phyloP scores from a whole-genome alignment of 306 rosid genomes.

The Vachellia collinsii region DNA sequence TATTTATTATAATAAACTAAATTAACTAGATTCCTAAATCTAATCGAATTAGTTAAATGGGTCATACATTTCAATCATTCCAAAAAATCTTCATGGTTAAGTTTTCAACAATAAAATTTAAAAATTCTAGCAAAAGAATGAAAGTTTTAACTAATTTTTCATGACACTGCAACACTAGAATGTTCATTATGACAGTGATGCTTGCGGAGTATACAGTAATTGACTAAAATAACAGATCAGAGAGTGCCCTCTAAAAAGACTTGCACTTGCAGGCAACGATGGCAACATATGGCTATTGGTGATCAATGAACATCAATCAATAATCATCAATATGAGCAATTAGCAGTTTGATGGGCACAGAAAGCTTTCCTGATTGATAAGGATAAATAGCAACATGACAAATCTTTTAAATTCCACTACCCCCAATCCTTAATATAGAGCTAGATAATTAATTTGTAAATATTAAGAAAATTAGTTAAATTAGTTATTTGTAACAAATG shows the following conservation, averaged over 20 bases:
- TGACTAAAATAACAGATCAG: neutral
- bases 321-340: neutral
- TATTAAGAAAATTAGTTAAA: too few species aligned
- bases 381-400: neutral
- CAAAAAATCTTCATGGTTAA: constrained; percentile 1
- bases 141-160: neutral
- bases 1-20: too few species aligned
- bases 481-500: too few species aligned
- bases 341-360: neutral
- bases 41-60: too few species aligned
- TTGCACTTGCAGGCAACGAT: constrained; percentile 11
- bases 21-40: too few species aligned
- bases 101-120: neutral
- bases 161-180: neutral
- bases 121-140: neutral
- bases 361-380: neutral
- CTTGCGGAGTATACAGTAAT: neutral
- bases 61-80: constrained; percentile 3
- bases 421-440: too few species aligned
- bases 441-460: too few species aligned
- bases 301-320: neutral
- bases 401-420: neutral
- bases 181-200: neutral
- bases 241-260: neutral
- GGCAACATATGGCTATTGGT: too few species aligned